Evolutionary conservation across 1,284 basidiomycete genomes (phyloP).

Genomic region (Sanghuangporus sanghuang): DNA sequence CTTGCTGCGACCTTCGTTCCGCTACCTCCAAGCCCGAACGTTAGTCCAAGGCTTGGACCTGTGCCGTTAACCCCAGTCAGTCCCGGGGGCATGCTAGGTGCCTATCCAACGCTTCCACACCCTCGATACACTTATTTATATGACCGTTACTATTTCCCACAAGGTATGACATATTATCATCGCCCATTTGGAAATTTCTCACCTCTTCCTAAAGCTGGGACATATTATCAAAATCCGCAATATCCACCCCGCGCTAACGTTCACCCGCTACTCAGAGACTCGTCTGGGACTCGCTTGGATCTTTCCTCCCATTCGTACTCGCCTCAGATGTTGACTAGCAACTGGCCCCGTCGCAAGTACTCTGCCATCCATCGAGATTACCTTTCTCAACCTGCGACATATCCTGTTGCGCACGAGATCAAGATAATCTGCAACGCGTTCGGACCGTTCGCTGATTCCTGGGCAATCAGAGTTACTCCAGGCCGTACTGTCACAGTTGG

Average conservation of each 20-base stretch:
- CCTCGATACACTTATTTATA: background rate
- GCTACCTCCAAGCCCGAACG: conserved; percentile 14
- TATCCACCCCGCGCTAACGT: conserved; percentile 3
- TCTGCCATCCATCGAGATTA: conserved; percentile 11
- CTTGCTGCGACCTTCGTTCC: conserved; percentile 13
- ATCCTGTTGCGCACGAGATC: background rate
- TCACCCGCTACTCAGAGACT: conserved; percentile 6
- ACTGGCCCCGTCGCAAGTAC: background rate
- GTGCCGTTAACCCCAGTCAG: conserved; percentile 4
- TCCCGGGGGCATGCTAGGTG: conserved; percentile 4
- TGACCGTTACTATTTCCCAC: conserved; percentile 12
- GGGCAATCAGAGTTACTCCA: conserved; percentile 4
- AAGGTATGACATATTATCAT: background rate
- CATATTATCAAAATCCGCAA: background rate
- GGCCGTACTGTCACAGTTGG: conserved; percentile 7
- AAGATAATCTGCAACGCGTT: conserved; percentile 4
- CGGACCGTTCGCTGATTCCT: conserved; percentile 5
- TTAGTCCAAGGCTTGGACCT: conserved; percentile 7
- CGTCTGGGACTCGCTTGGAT: conserved; percentile 5
- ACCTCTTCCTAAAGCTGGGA: background rate
- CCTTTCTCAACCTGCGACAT: conserved; percentile 6
- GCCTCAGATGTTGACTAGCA: background rate
- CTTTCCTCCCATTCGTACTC: conserved; percentile 3
- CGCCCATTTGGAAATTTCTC: background rate
- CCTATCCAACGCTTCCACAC: conserved; percentile 6